A percentile compares a stretch with the other conserved stretches of the same genome.
These are phyloP conservation scores for Hemisphaericaspora xylofermentans DNA, from an alignment of 1,139 yeast species.

Conservation along the genomic window DNA sequence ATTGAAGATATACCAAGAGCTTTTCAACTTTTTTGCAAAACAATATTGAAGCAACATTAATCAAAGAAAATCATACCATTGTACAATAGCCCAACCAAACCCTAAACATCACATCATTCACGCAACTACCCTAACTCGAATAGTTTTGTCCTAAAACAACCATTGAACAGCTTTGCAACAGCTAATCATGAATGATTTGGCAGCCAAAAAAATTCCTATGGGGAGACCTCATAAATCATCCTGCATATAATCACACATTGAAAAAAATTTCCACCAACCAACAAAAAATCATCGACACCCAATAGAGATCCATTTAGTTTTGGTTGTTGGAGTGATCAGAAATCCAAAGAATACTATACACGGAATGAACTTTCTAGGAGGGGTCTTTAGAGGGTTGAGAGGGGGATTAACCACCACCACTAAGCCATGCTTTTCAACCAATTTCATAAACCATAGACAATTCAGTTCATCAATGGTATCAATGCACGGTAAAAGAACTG, in stretches of 20 bases:
- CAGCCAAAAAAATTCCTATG: not conserved
- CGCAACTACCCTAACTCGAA: too few relatives aligned
- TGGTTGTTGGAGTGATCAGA: too few relatives aligned
- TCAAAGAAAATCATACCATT: too few relatives aligned
- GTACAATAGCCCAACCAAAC: too few relatives aligned
- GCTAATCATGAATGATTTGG: not conserved
- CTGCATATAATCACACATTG: constrained; percentile 1
- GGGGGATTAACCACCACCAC: not conserved
- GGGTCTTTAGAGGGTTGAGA: not conserved
- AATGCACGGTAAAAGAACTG: constrained; percentile 11
- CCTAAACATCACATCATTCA: too few relatives aligned
- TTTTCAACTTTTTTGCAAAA: too few relatives aligned
- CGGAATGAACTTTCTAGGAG: not conserved
- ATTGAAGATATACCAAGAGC: too few relatives aligned
- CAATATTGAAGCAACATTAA: too few relatives aligned
- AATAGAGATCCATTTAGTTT: not conserved
- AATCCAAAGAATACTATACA: not conserved
- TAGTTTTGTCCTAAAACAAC: too few relatives aligned
- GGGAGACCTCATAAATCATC: not conserved
- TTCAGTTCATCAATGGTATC: constrained; percentile 6
- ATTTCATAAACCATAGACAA: constrained; percentile 2
- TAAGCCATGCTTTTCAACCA: not conserved
- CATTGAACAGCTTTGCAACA: too few relatives aligned
- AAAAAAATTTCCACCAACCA: constrained; percentile 3
- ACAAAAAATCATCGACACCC: not conserved